These are phyloP conservation scores for Leccinum subtestaceum DNA, from an alignment of 768 basidiomycete genomes.

Conservation along the genomic window DNA sequence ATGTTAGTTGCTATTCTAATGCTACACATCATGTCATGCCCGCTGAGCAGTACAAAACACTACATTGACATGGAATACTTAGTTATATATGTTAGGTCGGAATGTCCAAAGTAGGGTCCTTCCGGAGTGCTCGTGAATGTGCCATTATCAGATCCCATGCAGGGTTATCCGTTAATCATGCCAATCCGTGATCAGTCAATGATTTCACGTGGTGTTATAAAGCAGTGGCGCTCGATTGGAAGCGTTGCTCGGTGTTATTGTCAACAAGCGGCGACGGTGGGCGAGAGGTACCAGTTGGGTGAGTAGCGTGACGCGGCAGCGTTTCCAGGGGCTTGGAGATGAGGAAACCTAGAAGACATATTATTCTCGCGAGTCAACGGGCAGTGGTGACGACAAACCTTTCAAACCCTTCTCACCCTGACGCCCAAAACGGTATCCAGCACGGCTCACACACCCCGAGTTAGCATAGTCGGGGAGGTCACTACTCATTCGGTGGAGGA, in stretches of 20 bases:
- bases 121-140: conserved; percentile 8
- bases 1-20: conserved; percentile 16
- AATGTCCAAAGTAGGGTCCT: conserved; percentile 20
- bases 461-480: conserved; percentile 23
- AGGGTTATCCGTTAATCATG: conserved; percentile 19
- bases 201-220: conserved; percentile 20
- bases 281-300: conserved; percentile 32
- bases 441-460: conserved; percentile 32
- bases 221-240: conserved; percentile 29
- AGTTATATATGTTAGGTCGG: conserved; percentile 1
- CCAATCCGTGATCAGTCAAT: conserved; percentile 19
- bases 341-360: conserved; percentile 41
- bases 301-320: conserved; percentile 55
- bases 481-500: conserved; percentile 27
- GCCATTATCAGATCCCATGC: conserved; percentile 10
- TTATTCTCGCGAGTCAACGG: conserved; percentile 10
- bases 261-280: conserved; percentile 20
- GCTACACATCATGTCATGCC: conserved; percentile 26
- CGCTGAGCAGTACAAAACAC: conserved; percentile 23
- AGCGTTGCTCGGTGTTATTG: conserved; percentile 15
- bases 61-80: conserved; percentile 7
- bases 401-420: conserved; percentile 70
- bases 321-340: conserved; percentile 62
- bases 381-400: conserved; percentile 36
- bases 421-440: conserved; percentile 72